Conservation (phyloP, 345 rosid genomes). For the Clarkia xantiana region DNA sequence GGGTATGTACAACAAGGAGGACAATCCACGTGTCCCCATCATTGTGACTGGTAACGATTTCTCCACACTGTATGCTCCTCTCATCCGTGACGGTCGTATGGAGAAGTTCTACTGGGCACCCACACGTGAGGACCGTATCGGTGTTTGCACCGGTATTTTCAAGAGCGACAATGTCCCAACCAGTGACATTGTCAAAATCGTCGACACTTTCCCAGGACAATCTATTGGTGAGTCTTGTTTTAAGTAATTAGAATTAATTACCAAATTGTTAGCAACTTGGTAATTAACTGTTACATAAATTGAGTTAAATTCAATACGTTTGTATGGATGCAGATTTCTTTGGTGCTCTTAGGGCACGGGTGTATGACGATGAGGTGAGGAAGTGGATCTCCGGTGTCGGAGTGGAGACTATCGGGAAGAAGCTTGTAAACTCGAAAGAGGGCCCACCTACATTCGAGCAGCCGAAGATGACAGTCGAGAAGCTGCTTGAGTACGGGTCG, state of each 20-base stretch:
- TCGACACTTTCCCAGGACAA: constrained; percentile 16
- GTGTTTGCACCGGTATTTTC: constrained; percentile 17
- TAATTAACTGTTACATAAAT: too few relatives aligned
- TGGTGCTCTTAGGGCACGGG: constrained; percentile 17
- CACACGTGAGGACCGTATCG: constrained; percentile 17
- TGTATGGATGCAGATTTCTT: constrained; percentile 11
- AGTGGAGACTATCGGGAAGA: constrained; percentile 9
- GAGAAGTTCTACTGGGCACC: constrained; percentile 23
- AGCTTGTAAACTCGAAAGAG: constrained; percentile 18
- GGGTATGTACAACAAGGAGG: constrained; percentile 18
- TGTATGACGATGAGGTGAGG: constrained; percentile 17
- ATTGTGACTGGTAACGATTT: constrained; percentile 17
- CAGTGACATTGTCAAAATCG: constrained; percentile 11
- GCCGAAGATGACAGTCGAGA: constrained; percentile 17
- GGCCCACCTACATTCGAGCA: constrained; percentile 18
- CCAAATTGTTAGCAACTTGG: too few relatives aligned
- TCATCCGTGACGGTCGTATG: constrained; percentile 21
- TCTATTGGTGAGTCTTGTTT: constrained; percentile 13
- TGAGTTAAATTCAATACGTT: too few relatives aligned
- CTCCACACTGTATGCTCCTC: constrained; percentile 18
- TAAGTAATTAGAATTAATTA: too few relatives aligned
- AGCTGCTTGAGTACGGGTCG: constrained; percentile 16
- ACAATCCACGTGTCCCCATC: constrained; percentile 16
- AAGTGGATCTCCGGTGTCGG: constrained; percentile 16
- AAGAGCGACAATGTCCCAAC: constrained; percentile 10